phyloP scores from a whole-genome alignment of 345 rosid species.

The Populus simonii region DNA sequence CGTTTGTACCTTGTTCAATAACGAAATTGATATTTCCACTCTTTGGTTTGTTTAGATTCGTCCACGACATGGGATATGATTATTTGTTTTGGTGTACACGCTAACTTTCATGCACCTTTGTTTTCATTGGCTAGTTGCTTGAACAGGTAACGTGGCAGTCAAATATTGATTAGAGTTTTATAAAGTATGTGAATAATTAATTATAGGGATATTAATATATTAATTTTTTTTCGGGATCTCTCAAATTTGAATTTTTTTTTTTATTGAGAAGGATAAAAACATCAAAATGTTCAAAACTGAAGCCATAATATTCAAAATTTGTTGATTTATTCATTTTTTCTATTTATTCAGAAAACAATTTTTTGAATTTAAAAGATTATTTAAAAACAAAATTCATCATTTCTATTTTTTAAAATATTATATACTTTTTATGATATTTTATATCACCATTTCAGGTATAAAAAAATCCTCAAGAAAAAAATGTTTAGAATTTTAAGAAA shows the following conservation, averaged over 20 bases:
- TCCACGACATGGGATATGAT: neutral
- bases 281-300: too few relatives aligned
- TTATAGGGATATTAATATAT: neutral
- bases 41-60: neutral
- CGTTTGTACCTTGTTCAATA: neutral
- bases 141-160: neutral
- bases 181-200: neutral
- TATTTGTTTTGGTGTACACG: neutral
- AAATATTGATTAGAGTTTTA: neutral
- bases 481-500: too few relatives aligned
- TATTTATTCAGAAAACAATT: too few relatives aligned
- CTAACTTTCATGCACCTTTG: neutral
- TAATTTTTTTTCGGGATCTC: neutral
- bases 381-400: too few relatives aligned
- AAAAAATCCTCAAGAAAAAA: too few relatives aligned
- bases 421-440: too few relatives aligned
- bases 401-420: too few relatives aligned
- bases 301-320: too few relatives aligned
- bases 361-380: too few relatives aligned
- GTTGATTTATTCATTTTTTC: too few relatives aligned
- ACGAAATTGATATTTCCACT: neutral
- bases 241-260: too few relatives aligned
- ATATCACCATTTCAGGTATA: too few relatives aligned
- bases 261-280: neutral
- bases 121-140: neutral